These are phyloP conservation scores for Oryza nivara DNA, from an alignment of 176 grass and related monocot species.

Conservation along the genomic window DNA sequence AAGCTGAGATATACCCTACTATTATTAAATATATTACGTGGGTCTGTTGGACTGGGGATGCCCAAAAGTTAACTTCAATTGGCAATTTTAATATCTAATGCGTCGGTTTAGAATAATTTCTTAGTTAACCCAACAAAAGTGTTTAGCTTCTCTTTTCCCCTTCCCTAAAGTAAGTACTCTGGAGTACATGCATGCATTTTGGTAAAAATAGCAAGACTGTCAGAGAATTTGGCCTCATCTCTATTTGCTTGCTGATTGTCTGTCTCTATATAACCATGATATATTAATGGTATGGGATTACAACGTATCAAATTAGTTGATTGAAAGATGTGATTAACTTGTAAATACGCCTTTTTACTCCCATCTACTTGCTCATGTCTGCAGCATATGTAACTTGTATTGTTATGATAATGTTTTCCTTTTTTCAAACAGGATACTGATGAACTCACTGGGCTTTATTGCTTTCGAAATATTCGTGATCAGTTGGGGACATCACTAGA, in stretches of 20 bases:
- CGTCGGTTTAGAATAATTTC: neutral
- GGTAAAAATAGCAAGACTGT: neutral
- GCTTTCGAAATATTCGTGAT: slow-evolving; percentile 96
- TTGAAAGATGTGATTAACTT: slow-evolving; percentile 1
- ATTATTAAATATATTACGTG: neutral
- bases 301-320: neutral
- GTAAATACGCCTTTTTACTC: neutral
- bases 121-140: slow-evolving; percentile 1
- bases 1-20: neutral
- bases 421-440: slow-evolving; percentile 80
- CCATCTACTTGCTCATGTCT: neutral
- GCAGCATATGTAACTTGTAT: slow-evolving; percentile 17
- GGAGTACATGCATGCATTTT: neutral
- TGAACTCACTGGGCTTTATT: slow-evolving; percentile 92
- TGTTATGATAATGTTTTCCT: slow-evolving; percentile 33
- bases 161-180: neutral
- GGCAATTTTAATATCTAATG: neutral
- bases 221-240: slow-evolving; percentile 9
- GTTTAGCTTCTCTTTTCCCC: neutral
- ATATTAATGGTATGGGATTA: neutral
- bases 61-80: neutral
- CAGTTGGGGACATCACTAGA: slow-evolving; percentile 80
- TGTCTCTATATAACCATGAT: neutral
- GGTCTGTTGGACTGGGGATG: neutral
- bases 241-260: neutral